phyloP scores from a whole-genome alignment of 306 rosid species.

The Betula pendula region DNA sequence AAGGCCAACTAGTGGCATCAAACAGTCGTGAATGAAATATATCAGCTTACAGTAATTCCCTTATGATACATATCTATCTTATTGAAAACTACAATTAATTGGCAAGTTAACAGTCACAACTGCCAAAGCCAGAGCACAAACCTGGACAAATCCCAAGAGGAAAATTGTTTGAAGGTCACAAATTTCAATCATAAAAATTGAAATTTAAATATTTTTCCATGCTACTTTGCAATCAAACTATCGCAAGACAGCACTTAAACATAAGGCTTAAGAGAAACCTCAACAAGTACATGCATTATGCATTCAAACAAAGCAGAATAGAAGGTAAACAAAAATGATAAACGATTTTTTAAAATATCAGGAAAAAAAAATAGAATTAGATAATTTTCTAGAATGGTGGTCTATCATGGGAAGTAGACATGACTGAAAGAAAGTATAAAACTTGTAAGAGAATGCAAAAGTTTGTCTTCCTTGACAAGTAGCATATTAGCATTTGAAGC shows the following conservation, averaged over 20 bases:
- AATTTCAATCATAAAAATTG: no score
- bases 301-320: neutral
- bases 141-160: neutral
- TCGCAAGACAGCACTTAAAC: no score
- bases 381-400: neutral
- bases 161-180: neutral
- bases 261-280: neutral
- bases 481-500: neutral
- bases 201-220: no score
- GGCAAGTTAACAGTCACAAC: neutral
- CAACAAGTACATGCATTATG: neutral
- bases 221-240: neutral
- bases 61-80: neutral
- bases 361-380: neutral
- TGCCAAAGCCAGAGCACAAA: constrained; percentile 1
- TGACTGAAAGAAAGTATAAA: no score
- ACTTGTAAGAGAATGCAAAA: no score
- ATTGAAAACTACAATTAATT: neutral
- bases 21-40: neutral
- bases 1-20: neutral
- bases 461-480: no score
- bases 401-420: neutral
- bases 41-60: no score
- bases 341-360: no score
- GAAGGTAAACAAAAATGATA: no score